Percentiles rank a stretch among this genome's conserved stretches.
Evolutionary conservation across 2,329 filamentous ascomycete genomes (phyloP).

Genomic region (Trichophyton rubrum): DNA sequence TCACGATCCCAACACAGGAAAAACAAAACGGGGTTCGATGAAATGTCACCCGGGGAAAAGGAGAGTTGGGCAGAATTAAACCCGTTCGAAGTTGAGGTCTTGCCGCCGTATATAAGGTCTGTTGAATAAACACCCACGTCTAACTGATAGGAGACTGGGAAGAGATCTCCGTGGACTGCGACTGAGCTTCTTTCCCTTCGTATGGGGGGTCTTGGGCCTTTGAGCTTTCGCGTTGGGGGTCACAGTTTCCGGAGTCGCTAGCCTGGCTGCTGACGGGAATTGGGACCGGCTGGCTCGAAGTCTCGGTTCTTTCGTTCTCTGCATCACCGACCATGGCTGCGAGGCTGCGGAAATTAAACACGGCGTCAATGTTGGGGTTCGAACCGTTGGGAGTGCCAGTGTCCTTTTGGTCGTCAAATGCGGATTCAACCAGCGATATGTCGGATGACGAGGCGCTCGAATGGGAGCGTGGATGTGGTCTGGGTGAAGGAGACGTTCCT

Average conservation of each 20-base stretch:
- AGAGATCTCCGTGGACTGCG: constrained; percentile 6
- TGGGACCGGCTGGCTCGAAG: background rate
- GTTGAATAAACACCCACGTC: too few species aligned
- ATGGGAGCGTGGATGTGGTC: constrained; percentile 66
- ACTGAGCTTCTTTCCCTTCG: constrained; percentile 8
- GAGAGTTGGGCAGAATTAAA: background rate
- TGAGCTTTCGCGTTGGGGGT: background rate
- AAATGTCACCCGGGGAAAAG: background rate
- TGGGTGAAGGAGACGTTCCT: constrained; percentile 36
- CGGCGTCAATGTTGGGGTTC: constrained; percentile 51
- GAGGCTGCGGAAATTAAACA: constrained; percentile 86
- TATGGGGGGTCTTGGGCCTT: background rate
- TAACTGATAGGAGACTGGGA: background rate
- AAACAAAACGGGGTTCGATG: background rate
- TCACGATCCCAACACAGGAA: background rate
- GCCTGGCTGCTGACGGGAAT: background rate
- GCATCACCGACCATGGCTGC: constrained; percentile 68
- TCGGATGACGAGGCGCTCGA: constrained; percentile 76
- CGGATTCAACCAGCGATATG: constrained; percentile 61
- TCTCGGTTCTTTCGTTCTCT: constrained; percentile 29
- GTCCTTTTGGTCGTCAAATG: constrained; percentile 27
- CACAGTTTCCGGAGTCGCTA: background rate
- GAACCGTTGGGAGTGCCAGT: constrained; percentile 40
- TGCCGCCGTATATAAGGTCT: background rate
- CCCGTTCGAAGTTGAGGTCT: background rate